These are phyloP conservation scores for Talaromyces sp. DNA, from an alignment of 2,329 filamentous ascomycete genomes.

Conservation along the genomic window DNA sequence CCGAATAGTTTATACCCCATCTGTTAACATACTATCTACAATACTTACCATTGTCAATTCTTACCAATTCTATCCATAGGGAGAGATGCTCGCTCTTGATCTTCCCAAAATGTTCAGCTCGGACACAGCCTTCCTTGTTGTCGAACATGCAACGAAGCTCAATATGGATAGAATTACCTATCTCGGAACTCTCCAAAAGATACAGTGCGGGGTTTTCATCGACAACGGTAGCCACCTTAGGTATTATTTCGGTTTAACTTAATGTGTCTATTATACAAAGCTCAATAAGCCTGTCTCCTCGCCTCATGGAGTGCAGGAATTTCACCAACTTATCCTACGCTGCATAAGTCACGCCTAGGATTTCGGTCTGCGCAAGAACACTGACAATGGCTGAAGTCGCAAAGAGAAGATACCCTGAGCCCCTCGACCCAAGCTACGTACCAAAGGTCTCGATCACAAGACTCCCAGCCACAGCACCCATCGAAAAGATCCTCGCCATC, in stretches of 20 bases:
- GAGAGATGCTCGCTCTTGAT: background rate
- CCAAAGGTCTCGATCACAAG: conserved; percentile 20
- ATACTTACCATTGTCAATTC: background rate
- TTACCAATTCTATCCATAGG: background rate
- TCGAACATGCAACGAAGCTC: background rate
- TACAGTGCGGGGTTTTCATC: background rate
- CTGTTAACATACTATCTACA: background rate
- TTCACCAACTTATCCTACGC: background rate
- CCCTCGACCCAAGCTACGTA: conserved; percentile 14
- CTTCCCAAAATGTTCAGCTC: background rate
- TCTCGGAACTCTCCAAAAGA: background rate
- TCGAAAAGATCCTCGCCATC: conserved; percentile 29
- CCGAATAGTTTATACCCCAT: background rate
- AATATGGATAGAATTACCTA: background rate
- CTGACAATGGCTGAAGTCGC: background rate
- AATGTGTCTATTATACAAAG: background rate
- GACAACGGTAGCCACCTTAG: background rate
- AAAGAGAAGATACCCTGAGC: background rate
- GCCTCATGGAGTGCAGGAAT: background rate
- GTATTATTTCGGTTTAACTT: background rate
- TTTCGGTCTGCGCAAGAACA: background rate
- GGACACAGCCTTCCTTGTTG: background rate
- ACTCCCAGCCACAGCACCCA: conserved; percentile 25
- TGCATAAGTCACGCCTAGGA: background rate
- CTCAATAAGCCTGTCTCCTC: background rate